A percentile compares a stretch with the other conserved stretches of the same genome.
phyloP scores from a whole-genome alignment of 495 filamentous ascomycete genomes.

The Aspergillus leporis region DNA sequence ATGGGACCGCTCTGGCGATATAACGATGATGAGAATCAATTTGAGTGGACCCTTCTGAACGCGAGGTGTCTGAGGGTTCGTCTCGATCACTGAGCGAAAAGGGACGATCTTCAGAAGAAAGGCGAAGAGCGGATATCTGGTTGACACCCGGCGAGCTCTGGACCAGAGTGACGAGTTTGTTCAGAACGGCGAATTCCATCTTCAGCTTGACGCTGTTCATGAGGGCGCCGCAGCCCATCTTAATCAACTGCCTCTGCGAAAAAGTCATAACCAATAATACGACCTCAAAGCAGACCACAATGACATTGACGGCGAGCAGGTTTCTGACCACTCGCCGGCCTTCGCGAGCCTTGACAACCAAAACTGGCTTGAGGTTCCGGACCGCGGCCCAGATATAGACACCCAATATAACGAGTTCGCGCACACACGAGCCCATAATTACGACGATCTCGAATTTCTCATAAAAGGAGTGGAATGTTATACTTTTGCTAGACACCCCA shows the following conservation, averaged over 20 bases:
- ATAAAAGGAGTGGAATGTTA: background rate
- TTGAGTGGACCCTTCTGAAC: background rate
- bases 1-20: background rate
- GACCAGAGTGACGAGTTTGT: slow-evolving; percentile 37
- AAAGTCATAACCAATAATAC: slow-evolving; percentile 36
- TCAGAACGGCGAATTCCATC: slow-evolving; percentile 53
- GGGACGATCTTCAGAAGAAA: background rate
- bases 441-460: slow-evolving; percentile 37
- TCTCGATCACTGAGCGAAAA: background rate
- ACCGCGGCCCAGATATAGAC: slow-evolving; percentile 49
- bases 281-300: slow-evolving; percentile 41
- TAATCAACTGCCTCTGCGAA: slow-evolving; percentile 34
- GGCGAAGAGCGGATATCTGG: background rate
- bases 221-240: slow-evolving; percentile 43
- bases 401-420: slow-evolving; percentile 49
- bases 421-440: slow-evolving; percentile 41
- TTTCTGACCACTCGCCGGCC: slow-evolving; percentile 37
- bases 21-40: background rate
- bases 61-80: background rate
- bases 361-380: slow-evolving; percentile 34
- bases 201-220: slow-evolving; percentile 55
- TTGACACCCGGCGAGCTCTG: background rate
- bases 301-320: slow-evolving; percentile 44
- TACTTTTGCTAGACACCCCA: slow-evolving; percentile 26
- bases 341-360: slow-evolving; percentile 27